Percentiles rank a stretch among this genome's conserved stretches.
phyloP scores from a whole-genome alignment of 441 rosid species.

The Brassica balearica region DNA sequence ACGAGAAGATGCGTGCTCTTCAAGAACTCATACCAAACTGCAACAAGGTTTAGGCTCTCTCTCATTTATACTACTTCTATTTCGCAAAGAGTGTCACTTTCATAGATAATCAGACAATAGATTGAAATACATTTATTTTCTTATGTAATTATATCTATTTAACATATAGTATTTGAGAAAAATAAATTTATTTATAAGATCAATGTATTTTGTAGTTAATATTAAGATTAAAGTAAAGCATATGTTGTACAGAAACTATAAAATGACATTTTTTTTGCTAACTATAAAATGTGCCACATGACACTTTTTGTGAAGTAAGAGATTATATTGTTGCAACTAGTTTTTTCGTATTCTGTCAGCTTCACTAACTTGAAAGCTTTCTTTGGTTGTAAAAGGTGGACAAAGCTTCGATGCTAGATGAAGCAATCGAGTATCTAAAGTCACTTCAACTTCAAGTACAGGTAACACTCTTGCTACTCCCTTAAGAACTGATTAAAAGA shows the following conservation, averaged over 20 bases:
- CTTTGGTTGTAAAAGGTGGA: slow-evolving; percentile 60
- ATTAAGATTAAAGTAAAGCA: too few species aligned
- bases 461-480: slow-evolving; percentile 47
- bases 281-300: too few species aligned
- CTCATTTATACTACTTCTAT: neutral
- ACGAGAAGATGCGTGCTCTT: slow-evolving; percentile 90
- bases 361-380: slow-evolving; percentile 25
- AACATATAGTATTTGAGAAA: too few species aligned
- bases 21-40: slow-evolving; percentile 96
- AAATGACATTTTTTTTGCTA: too few species aligned
- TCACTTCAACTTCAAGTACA: slow-evolving; percentile 79
- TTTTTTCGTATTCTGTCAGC: slow-evolving; percentile 1
- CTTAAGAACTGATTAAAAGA: slow-evolving; percentile 12
- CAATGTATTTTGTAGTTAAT: too few species aligned
- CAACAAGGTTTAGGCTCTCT: slow-evolving; percentile 63
- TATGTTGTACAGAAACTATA: too few species aligned
- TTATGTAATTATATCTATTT: too few species aligned
- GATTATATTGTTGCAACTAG: slow-evolving; percentile 6
- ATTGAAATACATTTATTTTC: too few species aligned
- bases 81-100: too few species aligned
- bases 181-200: too few species aligned
- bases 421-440: slow-evolving; percentile 79
- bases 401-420: slow-evolving; percentile 84
- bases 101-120: too few species aligned
- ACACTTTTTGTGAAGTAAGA: too few species aligned